Evolutionary conservation across 2,329 filamentous ascomycete species (phyloP), one percentile per base, ranked within the genome.

Genomic region (Kalaharituber pfeilii): DNA sequence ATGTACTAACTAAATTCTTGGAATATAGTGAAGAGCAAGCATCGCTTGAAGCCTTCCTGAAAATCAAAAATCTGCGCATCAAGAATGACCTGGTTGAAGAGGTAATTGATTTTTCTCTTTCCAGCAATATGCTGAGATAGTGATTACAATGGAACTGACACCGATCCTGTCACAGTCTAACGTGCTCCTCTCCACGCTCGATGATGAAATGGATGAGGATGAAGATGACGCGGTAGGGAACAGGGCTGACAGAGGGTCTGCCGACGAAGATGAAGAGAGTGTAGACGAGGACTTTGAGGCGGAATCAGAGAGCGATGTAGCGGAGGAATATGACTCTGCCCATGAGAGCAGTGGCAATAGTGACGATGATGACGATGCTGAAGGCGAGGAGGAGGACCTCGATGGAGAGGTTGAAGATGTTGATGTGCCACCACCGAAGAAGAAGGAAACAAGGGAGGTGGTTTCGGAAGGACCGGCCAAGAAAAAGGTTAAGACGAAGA

Each of bases 41-140:
- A 70, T 85, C 86, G 5, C 78, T 98, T n/a, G 91, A 98, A 69
- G 81, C 83, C 62, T 98, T 98, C 73, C 95, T 98, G 78, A 91
- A 93, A 70, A 79, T 86, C 62, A 96, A 96, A 75, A 84, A 82
- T 57, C 77, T 98, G 65, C 85, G 89, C 53, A 88, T 93, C 55
- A 96, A 95, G 80, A 98, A 98, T 68, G 91, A 98, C 71, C 95
- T 98, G 73, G 83, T 93, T 58, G 91, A 95, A 67, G 91, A 98
- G 63, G 84, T 86, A 67, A 81, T 84, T 67, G 62, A 78, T 54
- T 26, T 44, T 25, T 45, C 56, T 29, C 56, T 50, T 47, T 55
- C 51, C 45, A 50, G n/a, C n/a, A n/a, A n/a, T 55, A 9, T 51
- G 18, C 44, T 24, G 33, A 42, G 36, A n/a, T 22, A 11, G 9